Conservation (phyloP, 441 rosid species). For the Biscutella auriculata region DNA sequence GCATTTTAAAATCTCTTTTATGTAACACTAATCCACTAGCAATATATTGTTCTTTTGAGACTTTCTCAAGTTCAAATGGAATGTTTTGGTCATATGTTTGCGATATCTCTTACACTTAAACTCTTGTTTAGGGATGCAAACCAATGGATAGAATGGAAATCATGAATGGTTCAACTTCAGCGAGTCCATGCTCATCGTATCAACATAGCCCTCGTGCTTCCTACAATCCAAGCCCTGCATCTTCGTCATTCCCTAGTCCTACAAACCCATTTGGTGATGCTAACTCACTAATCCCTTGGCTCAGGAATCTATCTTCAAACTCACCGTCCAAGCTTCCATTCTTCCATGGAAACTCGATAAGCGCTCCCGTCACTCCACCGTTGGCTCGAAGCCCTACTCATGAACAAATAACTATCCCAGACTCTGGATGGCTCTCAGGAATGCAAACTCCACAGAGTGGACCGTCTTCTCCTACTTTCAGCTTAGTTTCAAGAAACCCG, state of each 20-base stretch:
- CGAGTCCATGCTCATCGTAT: slow-evolving; percentile 82
- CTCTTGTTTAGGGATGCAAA: slow-evolving; percentile 60
- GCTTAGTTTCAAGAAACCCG: slow-evolving; percentile 68
- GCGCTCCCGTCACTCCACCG: slow-evolving; percentile 98
- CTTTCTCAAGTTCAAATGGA: neutral
- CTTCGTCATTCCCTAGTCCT: slow-evolving; percentile 85
- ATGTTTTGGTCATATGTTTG: neutral
- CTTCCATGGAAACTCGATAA: slow-evolving; percentile 66
- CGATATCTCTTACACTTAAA: neutral
- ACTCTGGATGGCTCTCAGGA: slow-evolving; percentile 70
- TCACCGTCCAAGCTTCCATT: slow-evolving; percentile 67
- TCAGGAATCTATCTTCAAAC: slow-evolving; percentile 75
- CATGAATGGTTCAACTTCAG: slow-evolving; percentile 77
- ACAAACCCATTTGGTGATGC: slow-evolving; percentile 52
- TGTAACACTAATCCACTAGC: neutral
- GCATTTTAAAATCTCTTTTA: neutral
- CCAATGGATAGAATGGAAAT: slow-evolving; percentile 69
- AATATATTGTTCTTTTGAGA: neutral
- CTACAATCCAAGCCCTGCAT: slow-evolving; percentile 79
- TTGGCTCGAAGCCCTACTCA: slow-evolving; percentile 70
- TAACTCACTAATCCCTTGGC: slow-evolving; percentile 92
- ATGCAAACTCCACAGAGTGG: slow-evolving; percentile 74
- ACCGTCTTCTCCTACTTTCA: slow-evolving; percentile 88
- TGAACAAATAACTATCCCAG: slow-evolving; percentile 41
- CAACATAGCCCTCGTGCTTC: slow-evolving; percentile 74